Base-by-base conservation (phyloP, 176 grass and related monocot species). In the Avena eriantha region DNA sequence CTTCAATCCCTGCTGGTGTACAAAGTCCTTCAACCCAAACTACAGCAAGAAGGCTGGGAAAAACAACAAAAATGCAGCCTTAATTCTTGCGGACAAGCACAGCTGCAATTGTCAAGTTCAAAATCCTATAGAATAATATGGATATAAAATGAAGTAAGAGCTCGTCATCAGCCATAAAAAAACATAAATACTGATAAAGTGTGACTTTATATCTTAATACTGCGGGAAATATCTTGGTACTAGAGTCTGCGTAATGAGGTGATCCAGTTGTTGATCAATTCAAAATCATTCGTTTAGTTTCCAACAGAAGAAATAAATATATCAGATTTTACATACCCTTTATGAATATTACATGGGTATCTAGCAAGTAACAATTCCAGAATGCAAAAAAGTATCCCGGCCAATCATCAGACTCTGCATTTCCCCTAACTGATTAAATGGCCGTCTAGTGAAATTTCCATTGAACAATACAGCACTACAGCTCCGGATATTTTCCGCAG, bases 291-390 rank as follows among this genome's bases (percentile, higher is more conserved):
- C 29, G 7, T 67, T 67, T 17, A 65, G 14, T 11, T 67, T 68
- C 56, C 34, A 77, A n/a, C 19, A 19, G 71, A 8, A 83, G 8
- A 69, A 82, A 86, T 72, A 72, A 72, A 73, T 73, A 24, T 10
- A 16, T 13, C 14, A 54, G 53, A 21, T 13, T 29, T 69, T 61
- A 77, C 19, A 8, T 57, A 57, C 54, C 54, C 71, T 70, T 65
- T 24, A 69, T 46, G 43, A 31, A 17, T 16, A 43, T 12, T 18
- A 78, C 71, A 41, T 5, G 7, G 36, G 36, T 6, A 39, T 39
- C 36, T 39, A 39, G 36, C 36, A 39, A 39, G 6, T 5, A 72
- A 21, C 29, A 45, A 73, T 33, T 53, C 5, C 1, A 72, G 72
- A 54, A 78, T 84, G 22, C 15, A 34, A 49, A 49, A 3, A 46